These are phyloP conservation scores for Neocucurbitaria cava DNA, from an alignment of 2,329 filamentous ascomycete species.

Conservation along the genomic window DNA sequence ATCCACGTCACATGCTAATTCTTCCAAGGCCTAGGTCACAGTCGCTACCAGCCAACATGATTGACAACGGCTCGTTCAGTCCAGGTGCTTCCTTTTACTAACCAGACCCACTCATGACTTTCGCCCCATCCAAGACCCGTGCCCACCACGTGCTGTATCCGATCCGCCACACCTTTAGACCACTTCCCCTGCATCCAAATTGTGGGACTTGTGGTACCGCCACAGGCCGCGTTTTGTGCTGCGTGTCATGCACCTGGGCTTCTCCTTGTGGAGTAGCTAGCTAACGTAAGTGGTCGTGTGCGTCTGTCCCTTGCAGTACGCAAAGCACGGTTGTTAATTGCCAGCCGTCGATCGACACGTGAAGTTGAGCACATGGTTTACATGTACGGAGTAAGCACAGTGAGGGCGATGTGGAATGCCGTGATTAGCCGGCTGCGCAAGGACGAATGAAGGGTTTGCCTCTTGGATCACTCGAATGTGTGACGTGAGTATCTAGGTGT, in stretches of 20 bases:
- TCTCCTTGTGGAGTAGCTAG: conserved; percentile 6
- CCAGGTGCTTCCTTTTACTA: not conserved
- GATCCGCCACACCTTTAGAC: not conserved
- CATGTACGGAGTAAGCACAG: not conserved
- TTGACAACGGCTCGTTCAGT: not conserved
- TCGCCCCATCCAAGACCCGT: not conserved
- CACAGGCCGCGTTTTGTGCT: conserved; percentile 9
- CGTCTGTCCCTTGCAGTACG: not conserved
- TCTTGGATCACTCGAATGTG: not conserved
- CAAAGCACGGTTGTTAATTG: no score
- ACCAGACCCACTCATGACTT: not conserved
- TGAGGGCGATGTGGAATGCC: not conserved
- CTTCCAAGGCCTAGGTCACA: not conserved
- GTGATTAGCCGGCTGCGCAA: not conserved
- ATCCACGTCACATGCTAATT: not conserved
- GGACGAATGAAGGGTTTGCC: not conserved
- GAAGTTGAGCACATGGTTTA: not conserved
- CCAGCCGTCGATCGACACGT: no score
- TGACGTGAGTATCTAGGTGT: no score
- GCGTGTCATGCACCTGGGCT: conserved; percentile 6
- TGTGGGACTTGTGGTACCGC: not conserved
- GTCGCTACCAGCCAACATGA: not conserved
- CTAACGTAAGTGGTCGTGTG: no score
- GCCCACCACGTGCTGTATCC: not conserved
- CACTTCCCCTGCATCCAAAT: conserved; percentile 3